These are phyloP conservation scores for Ophiostoma piceae DNA, from an alignment of 2,329 filamentous ascomycete genomes.

Conservation along the genomic window DNA sequence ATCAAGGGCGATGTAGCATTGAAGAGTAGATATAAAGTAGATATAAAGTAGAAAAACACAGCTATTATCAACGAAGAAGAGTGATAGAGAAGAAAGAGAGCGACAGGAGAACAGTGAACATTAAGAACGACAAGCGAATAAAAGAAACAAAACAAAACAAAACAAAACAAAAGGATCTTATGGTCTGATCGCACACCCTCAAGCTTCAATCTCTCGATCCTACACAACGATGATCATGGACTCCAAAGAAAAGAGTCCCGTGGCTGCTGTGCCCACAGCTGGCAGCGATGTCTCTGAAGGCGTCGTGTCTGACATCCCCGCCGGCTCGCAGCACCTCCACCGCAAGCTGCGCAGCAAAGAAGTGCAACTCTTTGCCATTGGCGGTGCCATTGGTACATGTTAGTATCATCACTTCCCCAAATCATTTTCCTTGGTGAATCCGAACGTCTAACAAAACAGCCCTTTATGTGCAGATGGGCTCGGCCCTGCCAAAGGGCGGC, in stretches of 20 bases:
- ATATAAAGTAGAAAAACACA: neutral
- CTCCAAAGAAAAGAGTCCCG: slow-evolving; percentile 1
- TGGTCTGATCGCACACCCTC: neutral
- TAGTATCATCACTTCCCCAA: neutral
- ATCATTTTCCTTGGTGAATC: neutral
- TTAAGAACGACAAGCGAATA: neutral
- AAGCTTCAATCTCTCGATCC: neutral
- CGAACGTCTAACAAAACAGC: slow-evolving; percentile 33
- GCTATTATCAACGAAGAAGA: neutral
- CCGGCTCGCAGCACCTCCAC: slow-evolving; percentile 24
- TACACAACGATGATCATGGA: neutral
- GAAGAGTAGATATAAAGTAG: neutral
- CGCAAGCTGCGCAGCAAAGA: slow-evolving; percentile 25
- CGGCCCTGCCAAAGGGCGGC: slow-evolving; percentile 53
- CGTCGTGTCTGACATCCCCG: slow-evolving; percentile 4
- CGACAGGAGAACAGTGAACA: neutral
- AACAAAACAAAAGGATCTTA: neutral
- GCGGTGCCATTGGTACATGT: slow-evolving; percentile 57
- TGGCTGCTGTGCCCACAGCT: neutral
- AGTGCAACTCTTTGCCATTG: slow-evolving; percentile 44
- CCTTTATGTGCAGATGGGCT: slow-evolving; percentile 56
- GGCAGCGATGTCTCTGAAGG: slow-evolving; percentile 19
- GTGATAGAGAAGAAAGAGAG: neutral
- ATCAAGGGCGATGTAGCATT: neutral
- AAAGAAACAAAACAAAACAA: neutral